A percentile compares a stretch with the other conserved stretches of the same genome.
These are phyloP conservation scores for Galerina sulciceps DNA, from an alignment of 768 basidiomycete genomes.

Conservation along the genomic window DNA sequence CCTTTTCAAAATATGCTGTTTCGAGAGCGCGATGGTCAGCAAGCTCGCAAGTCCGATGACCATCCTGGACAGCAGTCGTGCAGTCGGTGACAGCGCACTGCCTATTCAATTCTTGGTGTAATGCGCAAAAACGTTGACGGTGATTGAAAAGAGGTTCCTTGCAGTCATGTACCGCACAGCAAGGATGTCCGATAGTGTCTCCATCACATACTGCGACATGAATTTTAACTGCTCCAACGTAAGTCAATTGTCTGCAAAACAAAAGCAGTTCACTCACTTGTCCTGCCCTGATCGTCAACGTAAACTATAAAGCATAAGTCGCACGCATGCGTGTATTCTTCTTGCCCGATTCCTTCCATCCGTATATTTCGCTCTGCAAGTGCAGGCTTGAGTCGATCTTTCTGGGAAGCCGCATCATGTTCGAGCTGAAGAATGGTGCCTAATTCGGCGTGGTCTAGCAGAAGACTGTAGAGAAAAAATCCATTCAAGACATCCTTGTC, in stretches of 20 bases:
- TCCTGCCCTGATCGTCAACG: conserved; percentile 9
- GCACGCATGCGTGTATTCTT: conserved; percentile 30
- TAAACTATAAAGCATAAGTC: conserved; percentile 24
- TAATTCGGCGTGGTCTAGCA: conserved; percentile 22
- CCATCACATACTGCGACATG: conserved; percentile 30
- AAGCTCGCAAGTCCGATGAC: conserved; percentile 23
- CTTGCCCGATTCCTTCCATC: conserved; percentile 27
- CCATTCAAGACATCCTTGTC: conserved; percentile 23
- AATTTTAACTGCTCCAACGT: conserved; percentile 13
- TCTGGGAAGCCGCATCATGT: background rate
- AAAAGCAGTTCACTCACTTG: background rate
- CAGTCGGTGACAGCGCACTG: conserved; percentile 28
- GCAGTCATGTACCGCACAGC: conserved; percentile 33
- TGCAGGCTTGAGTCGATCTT: background rate
- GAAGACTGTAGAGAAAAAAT: conserved; percentile 24
- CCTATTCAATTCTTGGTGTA: conserved; percentile 12
- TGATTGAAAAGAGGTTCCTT: conserved; percentile 18
- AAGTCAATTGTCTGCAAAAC: background rate
- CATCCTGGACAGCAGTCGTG: background rate
- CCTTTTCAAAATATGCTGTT: conserved; percentile 16
- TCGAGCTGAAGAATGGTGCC: conserved; percentile 14
- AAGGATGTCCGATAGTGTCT: conserved; percentile 28
- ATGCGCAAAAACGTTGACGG: conserved; percentile 25
- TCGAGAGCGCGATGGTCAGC: conserved; percentile 27
- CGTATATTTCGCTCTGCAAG: conserved; percentile 21